Base-by-base conservation (phyloP, 2,329 filamentous ascomycete genomes). In the Fusarium sp. region DNA sequence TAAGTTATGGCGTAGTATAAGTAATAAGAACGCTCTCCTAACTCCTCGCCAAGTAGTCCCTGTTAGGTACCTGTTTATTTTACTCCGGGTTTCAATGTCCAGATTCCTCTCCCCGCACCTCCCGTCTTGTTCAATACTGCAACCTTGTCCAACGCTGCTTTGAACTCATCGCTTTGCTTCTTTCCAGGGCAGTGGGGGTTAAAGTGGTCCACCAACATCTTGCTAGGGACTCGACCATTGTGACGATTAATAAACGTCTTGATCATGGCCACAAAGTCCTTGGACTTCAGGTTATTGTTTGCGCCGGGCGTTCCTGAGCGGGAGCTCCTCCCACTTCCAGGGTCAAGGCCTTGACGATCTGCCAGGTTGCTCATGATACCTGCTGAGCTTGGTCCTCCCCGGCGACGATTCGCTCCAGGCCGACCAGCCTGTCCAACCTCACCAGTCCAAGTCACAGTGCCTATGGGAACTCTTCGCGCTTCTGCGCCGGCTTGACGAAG, bases 381-480 rank as follows among this genome's bases (percentile, higher is more conserved):
- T 3, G 84, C 79, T 3, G 87, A 87, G 67, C 83, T 82, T 6
- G 86, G 85, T 6, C 84, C 86, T 33, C 79, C 84, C 40, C 81
- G 84, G 1, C 84, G 83, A 20, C 82, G 84, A 57, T 78, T 80
- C 35, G 82, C 83, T 26, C 88, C 86, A 2, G 92, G 91, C 35
- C 92, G 85, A 2, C 94, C 95, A 6, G 89, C 89, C 49, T 90
- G 86, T 11, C 95, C 95, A 46, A 92, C 89, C 71, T 92, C 88
- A 2, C 96, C 95, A 0, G 95, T 98, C 95, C 95, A 98, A 1
- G 95, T 97, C 10, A 96, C 92, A 0, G 92, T 93, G 9, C 95
- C 95, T 32, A 93, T 90, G 0, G 92, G 92, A 2, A 95, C 83
- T 10, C 83, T 85, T 13, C 89, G 86, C 4, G 94, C 93, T 30